Conservation (phyloP, 495 filamentous ascomycete genomes). For the Ramalina peruviana region DNA sequence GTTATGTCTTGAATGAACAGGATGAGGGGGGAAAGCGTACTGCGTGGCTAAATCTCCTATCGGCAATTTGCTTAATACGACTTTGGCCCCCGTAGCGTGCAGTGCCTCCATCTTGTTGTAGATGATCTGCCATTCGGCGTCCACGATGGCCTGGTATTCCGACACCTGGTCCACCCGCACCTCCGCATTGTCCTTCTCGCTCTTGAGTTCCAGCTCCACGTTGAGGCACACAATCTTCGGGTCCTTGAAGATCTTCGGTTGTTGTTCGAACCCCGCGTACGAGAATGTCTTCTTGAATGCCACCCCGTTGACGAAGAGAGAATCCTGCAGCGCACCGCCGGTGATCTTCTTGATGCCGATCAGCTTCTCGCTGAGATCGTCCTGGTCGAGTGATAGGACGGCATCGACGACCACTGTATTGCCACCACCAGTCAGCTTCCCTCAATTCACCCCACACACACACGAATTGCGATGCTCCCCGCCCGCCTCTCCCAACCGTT, state of each 20-base stretch:
- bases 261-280: constrained; percentile 97
- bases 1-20: not conserved
- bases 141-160: constrained; percentile 98
- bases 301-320: constrained; percentile 92
- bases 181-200: constrained; percentile 97
- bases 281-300: constrained; percentile 99
- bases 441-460: not conserved
- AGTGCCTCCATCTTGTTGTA: constrained; percentile 95
- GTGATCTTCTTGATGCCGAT: constrained; percentile 97
- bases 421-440: not conserved
- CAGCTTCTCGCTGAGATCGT: constrained; percentile 92
- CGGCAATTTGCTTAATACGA: constrained; percentile 91
- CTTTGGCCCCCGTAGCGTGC: constrained; percentile 85
- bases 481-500: constrained; percentile 8
- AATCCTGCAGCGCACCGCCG: constrained; percentile 91
- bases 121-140: constrained; percentile 99
- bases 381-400: constrained; percentile 90
- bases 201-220: constrained; percentile 94
- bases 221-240: constrained; percentile 94
- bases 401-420: constrained; percentile 87
- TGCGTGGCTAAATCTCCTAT: constrained; percentile 97
- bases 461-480: not conserved
- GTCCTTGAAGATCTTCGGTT: constrained; percentile 87
- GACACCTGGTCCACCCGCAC: constrained; percentile 96
- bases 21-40: constrained; percentile 27